phyloP scores from a whole-genome alignment of 2,329 filamentous ascomycete species.

The Didymella arachidicola region DNA sequence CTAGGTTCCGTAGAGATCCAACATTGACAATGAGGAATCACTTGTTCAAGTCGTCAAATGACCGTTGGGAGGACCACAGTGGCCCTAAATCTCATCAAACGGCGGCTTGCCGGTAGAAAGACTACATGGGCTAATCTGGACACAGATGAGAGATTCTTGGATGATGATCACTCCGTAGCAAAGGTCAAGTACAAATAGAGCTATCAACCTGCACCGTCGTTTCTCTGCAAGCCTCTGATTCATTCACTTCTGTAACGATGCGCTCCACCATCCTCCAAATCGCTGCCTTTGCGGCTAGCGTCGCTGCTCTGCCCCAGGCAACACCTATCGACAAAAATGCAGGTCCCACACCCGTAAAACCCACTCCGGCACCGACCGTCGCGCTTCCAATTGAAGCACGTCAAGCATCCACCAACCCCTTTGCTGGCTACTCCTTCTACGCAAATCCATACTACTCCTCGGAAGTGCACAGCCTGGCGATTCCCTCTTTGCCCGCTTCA shows the following conservation, averaged over 20 bases:
- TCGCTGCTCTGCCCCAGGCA: slow-evolving; percentile 34
- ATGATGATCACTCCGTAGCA: not conserved
- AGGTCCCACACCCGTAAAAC: slow-evolving; percentile 20
- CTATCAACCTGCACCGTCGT: not conserved
- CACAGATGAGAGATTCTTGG: slow-evolving; percentile 9
- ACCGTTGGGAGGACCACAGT: not conserved
- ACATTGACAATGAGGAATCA: not conserved
- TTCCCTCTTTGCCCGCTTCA: slow-evolving; percentile 67
- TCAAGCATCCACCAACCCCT: slow-evolving; percentile 59
- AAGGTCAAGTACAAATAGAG: slow-evolving; percentile 10
- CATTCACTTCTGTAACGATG: slow-evolving; percentile 16
- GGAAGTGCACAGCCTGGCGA: slow-evolving; percentile 63
- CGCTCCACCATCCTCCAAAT: slow-evolving; percentile 29
- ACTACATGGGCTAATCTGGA: slow-evolving; percentile 5
- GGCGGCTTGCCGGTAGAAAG: slow-evolving; percentile 5
- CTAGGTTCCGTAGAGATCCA: slow-evolving; percentile 7
- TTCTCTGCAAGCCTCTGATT: not conserved
- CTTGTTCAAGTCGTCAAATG: not conserved
- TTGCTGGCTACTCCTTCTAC: slow-evolving; percentile 59
- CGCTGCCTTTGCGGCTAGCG: slow-evolving; percentile 34
- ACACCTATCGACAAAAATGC: slow-evolving; percentile 24
- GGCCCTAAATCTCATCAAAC: slow-evolving; percentile 1
- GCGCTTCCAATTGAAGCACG: slow-evolving; percentile 19
- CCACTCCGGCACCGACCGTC: slow-evolving; percentile 25
- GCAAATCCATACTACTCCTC: slow-evolving; percentile 63